Percentiles rank a stretch among this genome's conserved stretches.
Conservation (phyloP, 78 protist genomes). For the Dictyostelium purpureum region DNA sequence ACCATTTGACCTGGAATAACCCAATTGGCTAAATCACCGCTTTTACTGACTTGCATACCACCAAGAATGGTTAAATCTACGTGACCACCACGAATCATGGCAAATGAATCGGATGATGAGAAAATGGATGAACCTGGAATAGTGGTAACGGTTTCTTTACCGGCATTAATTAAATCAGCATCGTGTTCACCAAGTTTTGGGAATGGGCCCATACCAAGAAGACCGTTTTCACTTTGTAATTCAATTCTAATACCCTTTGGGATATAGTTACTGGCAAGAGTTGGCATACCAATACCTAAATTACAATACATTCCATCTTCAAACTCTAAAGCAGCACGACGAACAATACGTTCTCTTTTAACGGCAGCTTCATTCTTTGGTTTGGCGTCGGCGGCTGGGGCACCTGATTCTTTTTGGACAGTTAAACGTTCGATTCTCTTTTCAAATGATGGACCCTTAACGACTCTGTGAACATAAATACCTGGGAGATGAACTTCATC, state of each 20-base stretch:
- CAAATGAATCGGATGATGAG: slow-evolving; percentile 91
- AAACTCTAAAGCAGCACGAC: slow-evolving; percentile 96
- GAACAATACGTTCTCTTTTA: slow-evolving; percentile 89
- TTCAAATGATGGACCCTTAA: slow-evolving; percentile 80
- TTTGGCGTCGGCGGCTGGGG: not conserved
- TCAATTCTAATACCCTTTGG: slow-evolving; percentile 85
- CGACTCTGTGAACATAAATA: slow-evolving; percentile 91
- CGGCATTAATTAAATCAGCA: slow-evolving; percentile 97
- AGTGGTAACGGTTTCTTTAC: slow-evolving; percentile 96
- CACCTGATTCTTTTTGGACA: slow-evolving; percentile 37
- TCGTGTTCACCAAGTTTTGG: slow-evolving; percentile 90
- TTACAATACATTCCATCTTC: slow-evolving; percentile 95
- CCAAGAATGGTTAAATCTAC: slow-evolving; percentile 95
- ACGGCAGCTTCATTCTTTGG: slow-evolving; percentile 66
- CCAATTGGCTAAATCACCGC: slow-evolving; percentile 99
- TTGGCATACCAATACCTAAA: slow-evolving; percentile 98
- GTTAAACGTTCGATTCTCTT: slow-evolving; percentile 90
- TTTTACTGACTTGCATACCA: slow-evolving; percentile 93
- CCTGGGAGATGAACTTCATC: slow-evolving; percentile 94
- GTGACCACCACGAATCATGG: slow-evolving; percentile 97
- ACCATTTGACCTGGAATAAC: slow-evolving; percentile 98
- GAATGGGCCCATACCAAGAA: slow-evolving; percentile 96
- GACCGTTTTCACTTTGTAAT: slow-evolving; percentile 95
- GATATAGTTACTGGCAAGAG: slow-evolving; percentile 93
- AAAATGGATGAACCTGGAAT: slow-evolving; percentile 94